phyloP scores from a whole-genome alignment of 805 yeast species.

The Clavispora asparagi region DNA sequence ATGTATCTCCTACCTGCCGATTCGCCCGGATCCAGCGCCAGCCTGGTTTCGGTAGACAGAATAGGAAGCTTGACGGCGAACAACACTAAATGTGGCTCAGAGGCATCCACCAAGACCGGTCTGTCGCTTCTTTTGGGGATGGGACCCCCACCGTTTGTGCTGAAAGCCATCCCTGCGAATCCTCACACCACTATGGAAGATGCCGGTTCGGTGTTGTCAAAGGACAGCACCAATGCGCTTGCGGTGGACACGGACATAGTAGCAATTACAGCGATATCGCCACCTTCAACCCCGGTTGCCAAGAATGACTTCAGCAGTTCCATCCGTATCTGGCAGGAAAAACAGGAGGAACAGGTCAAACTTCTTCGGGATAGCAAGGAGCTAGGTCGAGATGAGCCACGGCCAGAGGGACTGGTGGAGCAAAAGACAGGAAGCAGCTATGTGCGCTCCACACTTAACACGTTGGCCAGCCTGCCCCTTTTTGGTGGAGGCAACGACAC shows the following conservation, averaged over 20 bases:
- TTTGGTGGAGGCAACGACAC: not conserved
- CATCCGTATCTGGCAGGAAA: constrained; percentile 14
- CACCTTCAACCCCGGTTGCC: constrained; percentile 9
- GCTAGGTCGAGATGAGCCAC: constrained; percentile 1
- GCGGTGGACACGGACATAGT: not conserved
- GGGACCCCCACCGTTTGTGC: constrained; percentile 23
- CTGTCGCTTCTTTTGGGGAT: not conserved
- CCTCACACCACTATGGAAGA: constrained; percentile 50
- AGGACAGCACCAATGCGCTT: constrained; percentile 12
- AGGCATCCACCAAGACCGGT: not conserved
- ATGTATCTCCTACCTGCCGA: not conserved
- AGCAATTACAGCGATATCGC: not conserved
- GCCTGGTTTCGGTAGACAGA: not conserved
- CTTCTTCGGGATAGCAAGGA: not conserved
- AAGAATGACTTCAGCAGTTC: constrained; percentile 10
- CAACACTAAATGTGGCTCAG: not conserved
- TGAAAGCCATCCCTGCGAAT: constrained; percentile 44
- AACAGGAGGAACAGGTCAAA: constrained; percentile 4
- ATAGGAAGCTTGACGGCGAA: not conserved
- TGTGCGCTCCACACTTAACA: constrained; percentile 1
- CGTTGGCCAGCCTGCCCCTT: constrained; percentile 4
- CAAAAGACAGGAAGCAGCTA: constrained; percentile 1
- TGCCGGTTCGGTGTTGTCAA: constrained; percentile 36
- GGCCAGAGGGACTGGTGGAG: not conserved
- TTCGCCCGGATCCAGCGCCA: not conserved